phyloP scores from a whole-genome alignment of 2,329 filamentous ascomycete species.

The Arthroderma sp. region DNA sequence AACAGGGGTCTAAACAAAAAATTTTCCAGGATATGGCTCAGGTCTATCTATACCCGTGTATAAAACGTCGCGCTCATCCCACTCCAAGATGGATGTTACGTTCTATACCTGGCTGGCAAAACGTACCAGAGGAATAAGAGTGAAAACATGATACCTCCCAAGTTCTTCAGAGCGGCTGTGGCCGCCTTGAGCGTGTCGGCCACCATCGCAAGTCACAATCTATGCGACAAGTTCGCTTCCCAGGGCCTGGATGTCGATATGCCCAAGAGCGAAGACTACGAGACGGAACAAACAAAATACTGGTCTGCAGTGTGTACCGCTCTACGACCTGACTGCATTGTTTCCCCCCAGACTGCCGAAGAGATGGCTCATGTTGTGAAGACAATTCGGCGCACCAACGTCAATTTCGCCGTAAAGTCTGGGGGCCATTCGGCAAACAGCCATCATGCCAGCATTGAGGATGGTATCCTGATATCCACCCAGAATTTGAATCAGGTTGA shows the following conservation, averaged over 20 bases:
- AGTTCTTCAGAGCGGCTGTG: background rate
- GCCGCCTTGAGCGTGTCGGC: background rate
- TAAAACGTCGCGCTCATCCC: too few relatives aligned
- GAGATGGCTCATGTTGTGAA: slow-evolving; percentile 43
- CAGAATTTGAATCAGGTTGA: slow-evolving; percentile 29
- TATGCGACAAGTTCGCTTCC: slow-evolving; percentile 1
- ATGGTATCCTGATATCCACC: slow-evolving; percentile 33
- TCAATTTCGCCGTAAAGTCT: slow-evolving; percentile 42
- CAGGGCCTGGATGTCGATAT: slow-evolving; percentile 1
- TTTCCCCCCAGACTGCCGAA: slow-evolving; percentile 34
- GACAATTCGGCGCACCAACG: slow-evolving; percentile 35
- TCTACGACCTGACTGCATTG: slow-evolving; percentile 31
- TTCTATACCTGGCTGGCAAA: too few relatives aligned
- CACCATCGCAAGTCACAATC: background rate
- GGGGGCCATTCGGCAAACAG: slow-evolving; percentile 38
- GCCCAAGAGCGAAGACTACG: slow-evolving; percentile 1
- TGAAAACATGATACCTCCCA: background rate
- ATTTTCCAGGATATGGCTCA: too few relatives aligned
- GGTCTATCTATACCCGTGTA: too few relatives aligned
- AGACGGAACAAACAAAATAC: slow-evolving; percentile 4
- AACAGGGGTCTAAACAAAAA: too few relatives aligned
- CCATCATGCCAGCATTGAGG: slow-evolving; percentile 33
- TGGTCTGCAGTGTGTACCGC: slow-evolving; percentile 2
- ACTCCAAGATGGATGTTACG: too few relatives aligned
- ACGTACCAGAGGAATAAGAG: too few relatives aligned